Evolutionary conservation across 176 grass and related monocot species (phyloP), one percentile per base, ranked within the genome.

Genomic region (Musa schizocarpa): DNA sequence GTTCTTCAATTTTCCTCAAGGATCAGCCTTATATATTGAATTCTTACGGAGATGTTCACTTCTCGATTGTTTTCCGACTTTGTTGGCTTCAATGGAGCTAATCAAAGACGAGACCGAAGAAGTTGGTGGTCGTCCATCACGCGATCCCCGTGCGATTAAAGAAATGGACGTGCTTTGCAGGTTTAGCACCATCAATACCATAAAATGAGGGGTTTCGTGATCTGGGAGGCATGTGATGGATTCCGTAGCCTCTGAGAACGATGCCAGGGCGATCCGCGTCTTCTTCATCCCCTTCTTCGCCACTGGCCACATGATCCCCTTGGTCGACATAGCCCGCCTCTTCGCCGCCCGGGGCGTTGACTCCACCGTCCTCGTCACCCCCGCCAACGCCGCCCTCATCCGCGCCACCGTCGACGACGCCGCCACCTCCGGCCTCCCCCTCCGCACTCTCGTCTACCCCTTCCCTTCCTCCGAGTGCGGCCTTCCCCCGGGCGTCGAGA

Each of bases 261-360:
- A 11, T 22, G 22, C 22, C 62, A 65, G 68, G 16, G 17, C 8
- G 9, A 49, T 73, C 70, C 70, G n/a, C 20, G 51, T 52, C 50
- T 53, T 73, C 51, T 53, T 68, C 65, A 16, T 68, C 8, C 49
- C 70, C 19, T 76, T 50, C 57, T 63, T 76, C 27, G 74, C 74
- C 56, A 22, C 56, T 8, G 34, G 74, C 19, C 74, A 76, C 57
- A 61, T 76, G 29, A 76, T 76, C 74, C 74, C 74, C 29, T 13
- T 76, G 56, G 57, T 62, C 29, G 74, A 76, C 34, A 43, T 63
- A 4, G 74, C 74, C 74, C 34, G 74, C 55, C 34, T 63, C 57
- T 50, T 76, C 7, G 57, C 74, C 27, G 13, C 19, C 34, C 74
- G 56, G 19, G 74, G 74, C 11, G 74, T 63, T 24, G 55, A 76